Evolutionary conservation across 345 rosid species (phyloP).

Genomic region (Hibiscus syriacus): DNA sequence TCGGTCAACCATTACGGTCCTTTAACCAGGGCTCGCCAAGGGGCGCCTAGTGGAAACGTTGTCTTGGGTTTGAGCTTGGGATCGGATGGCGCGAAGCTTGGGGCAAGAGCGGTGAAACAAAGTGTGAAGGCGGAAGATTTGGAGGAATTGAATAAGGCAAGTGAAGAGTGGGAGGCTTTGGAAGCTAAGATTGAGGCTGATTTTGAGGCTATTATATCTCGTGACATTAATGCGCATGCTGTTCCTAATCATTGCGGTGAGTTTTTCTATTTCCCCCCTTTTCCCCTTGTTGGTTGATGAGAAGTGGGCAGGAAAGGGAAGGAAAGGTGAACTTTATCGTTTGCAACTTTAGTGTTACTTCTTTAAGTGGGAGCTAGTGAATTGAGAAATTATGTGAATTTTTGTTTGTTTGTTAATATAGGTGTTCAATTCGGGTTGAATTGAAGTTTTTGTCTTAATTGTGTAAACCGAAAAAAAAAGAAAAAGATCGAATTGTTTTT

Average conservation of each 20-base stretch:
- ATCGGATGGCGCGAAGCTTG: conserved; percentile 20
- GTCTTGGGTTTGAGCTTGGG: conserved; percentile 7
- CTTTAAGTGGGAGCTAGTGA: neutral
- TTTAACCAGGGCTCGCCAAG: conserved; percentile 83
- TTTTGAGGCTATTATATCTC: conserved; percentile 74
- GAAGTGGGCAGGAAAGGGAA: neutral
- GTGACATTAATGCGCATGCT: conserved; percentile 56
- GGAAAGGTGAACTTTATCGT: neutral
- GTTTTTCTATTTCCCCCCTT: conserved; percentile 13
- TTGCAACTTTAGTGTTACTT: neutral
- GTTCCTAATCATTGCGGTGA: conserved; percentile 94
- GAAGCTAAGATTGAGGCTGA: conserved; percentile 76
- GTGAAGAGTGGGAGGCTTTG: conserved; percentile 66
- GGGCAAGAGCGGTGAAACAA: conserved; percentile 18
- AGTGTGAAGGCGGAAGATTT: conserved; percentile 27
- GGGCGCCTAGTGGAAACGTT: conserved; percentile 39
- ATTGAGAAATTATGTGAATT: neutral
- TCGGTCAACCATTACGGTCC: conserved; percentile 74
- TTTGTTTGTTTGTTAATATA: neutral
- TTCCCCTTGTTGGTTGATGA: neutral
- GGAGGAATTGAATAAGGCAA: conserved; percentile 39
- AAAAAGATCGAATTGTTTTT: neutral
- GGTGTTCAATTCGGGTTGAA: neutral
- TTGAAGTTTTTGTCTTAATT: neutral
- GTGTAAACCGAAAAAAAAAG: neutral